phyloP scores from a whole-genome alignment of 2,329 filamentous ascomycete genomes.

The Fusarium odoratissimum region DNA sequence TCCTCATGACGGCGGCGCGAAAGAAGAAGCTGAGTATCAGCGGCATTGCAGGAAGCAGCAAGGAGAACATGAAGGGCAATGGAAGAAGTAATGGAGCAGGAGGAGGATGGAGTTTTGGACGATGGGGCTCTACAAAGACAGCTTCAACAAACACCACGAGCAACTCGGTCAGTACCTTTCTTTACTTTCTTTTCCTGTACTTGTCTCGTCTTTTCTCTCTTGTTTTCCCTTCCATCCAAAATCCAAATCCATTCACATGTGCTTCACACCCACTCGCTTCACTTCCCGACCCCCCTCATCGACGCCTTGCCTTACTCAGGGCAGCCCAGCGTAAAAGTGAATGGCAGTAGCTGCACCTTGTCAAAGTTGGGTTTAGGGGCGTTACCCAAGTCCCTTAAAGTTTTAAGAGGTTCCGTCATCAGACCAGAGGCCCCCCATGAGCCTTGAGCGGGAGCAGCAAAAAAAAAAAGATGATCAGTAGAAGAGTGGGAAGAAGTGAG shows the following conservation, averaged over 20 bases:
- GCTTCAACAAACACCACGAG: constrained; percentile 15
- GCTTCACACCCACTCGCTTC: neutral
- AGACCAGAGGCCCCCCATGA: constrained; percentile 4
- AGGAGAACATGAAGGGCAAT: constrained; percentile 31
- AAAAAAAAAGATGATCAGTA: neutral
- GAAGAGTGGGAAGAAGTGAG: neutral
- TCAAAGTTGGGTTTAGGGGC: constrained; percentile 16
- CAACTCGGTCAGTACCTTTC: constrained; percentile 13
- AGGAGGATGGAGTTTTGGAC: constrained; percentile 35
- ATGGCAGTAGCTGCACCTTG: constrained; percentile 6
- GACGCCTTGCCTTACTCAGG: constrained; percentile 23
- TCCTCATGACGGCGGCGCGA: constrained; percentile 22
- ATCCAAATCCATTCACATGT: constrained; percentile 8
- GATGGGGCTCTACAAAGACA: constrained; percentile 28
- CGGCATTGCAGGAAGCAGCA: constrained; percentile 20
- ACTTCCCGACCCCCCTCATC: neutral
- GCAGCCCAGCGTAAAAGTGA: neutral
- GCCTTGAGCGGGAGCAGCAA: neutral
- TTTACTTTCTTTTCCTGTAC: neutral
- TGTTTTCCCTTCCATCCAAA: neutral
- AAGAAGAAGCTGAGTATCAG: constrained; percentile 38
- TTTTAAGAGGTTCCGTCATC: constrained; percentile 34
- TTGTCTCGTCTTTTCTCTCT: constrained; percentile 1
- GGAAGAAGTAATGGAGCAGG: constrained; percentile 18
- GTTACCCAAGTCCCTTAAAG: constrained; percentile 17